Evolutionary conservation across 2,329 filamentous ascomycete genomes (phyloP).

Genomic region (Emmonsia crescens): DNA sequence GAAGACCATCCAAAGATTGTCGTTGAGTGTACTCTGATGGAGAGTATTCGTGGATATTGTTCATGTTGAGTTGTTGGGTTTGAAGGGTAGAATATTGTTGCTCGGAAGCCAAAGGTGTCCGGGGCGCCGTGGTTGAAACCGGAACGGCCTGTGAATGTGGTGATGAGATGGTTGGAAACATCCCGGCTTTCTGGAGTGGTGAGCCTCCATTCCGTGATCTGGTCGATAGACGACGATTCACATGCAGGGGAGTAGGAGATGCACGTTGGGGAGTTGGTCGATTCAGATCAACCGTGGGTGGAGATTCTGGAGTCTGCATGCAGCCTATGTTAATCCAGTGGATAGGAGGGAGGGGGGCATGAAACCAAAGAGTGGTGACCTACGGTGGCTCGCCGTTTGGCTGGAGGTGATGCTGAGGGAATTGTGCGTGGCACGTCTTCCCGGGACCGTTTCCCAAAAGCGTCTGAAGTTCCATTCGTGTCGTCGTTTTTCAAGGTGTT

Average conservation of each 20-base stretch:
- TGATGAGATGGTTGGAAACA: conserved; percentile 16
- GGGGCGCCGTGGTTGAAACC: neutral
- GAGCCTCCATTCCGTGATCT: conserved; percentile 20
- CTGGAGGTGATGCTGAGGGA: conserved; percentile 29
- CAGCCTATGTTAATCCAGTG: conserved; percentile 32
- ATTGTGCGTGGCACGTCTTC: conserved; percentile 31
- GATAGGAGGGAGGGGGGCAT: conserved; percentile 16
- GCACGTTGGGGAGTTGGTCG: conserved; percentile 23
- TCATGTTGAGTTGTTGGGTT: conserved; percentile 19
- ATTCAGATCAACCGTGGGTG: conserved; percentile 22
- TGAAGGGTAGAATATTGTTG: conserved; percentile 21
- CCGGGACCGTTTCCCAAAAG: conserved; percentile 33
- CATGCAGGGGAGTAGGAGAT: conserved; percentile 19
- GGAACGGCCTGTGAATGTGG: conserved; percentile 13
- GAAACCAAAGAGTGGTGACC: conserved; percentile 31
- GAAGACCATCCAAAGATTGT: conserved; percentile 21
- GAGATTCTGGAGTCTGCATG: conserved; percentile 32
- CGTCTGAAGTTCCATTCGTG: conserved; percentile 18
- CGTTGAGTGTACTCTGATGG: conserved; percentile 33
- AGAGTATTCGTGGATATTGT: conserved; percentile 33
- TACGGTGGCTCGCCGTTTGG: conserved; percentile 38
- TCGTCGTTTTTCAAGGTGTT: conserved; percentile 14
- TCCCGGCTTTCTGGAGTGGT: neutral
- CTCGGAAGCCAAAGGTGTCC: neutral
- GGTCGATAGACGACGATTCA: conserved; percentile 19